phyloP scores from a whole-genome alignment of 805 yeast species.

The Ogataea allantospora region DNA sequence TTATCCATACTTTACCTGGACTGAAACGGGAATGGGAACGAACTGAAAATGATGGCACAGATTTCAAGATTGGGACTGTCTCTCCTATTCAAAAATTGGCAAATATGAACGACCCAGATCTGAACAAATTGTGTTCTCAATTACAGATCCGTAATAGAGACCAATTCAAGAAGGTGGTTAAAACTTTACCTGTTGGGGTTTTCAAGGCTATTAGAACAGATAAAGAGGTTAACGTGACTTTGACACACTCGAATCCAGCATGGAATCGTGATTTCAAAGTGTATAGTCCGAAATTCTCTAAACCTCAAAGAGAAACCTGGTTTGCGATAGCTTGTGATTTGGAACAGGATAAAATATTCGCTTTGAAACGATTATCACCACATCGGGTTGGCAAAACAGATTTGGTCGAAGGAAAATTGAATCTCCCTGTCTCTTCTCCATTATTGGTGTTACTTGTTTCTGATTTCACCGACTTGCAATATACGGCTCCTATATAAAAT shows the following conservation, averaged over 20 bases:
- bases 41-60: constrained; percentile 1
- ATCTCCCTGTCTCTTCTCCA: constrained; percentile 16
- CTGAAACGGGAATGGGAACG: constrained; percentile 24
- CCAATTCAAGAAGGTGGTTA: constrained; percentile 52
- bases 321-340: constrained; percentile 62
- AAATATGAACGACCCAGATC: constrained; percentile 34
- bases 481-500: constrained; percentile 12
- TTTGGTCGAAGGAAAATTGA: constrained; percentile 23
- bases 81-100: constrained; percentile 44
- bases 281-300: constrained; percentile 80
- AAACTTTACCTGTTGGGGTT: constrained; percentile 60
- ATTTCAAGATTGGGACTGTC: background rate
- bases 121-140: constrained; percentile 36
- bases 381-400: constrained; percentile 35
- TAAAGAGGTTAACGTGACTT: constrained; percentile 39
- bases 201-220: constrained; percentile 36
- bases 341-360: constrained; percentile 50
- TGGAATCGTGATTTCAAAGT: constrained; percentile 60
- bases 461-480: constrained; percentile 61
- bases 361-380: constrained; percentile 78
- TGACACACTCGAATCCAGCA: constrained; percentile 54
- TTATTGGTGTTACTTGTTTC: constrained; percentile 52
- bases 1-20: constrained; percentile 58
- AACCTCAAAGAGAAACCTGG: constrained; percentile 93
- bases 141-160: constrained; percentile 44